Conservation (phyloP, 2,329 filamentous ascomycete genomes). For the Epichloe baconii region DNA sequence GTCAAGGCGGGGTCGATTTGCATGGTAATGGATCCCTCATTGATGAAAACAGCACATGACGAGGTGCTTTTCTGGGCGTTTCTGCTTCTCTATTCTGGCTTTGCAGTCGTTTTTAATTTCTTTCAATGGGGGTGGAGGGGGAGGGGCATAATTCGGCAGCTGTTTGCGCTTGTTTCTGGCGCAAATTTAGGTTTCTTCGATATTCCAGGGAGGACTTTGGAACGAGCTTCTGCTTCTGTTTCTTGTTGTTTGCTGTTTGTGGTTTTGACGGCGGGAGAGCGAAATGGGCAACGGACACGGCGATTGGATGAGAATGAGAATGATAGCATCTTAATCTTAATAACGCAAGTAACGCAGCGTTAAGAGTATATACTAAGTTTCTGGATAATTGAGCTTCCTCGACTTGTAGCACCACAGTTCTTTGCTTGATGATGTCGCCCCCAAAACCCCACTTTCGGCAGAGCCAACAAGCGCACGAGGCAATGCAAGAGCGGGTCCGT, state of each 20-base stretch:
- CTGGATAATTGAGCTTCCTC: too few relatives aligned
- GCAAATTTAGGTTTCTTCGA: background rate
- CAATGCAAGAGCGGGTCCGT: background rate
- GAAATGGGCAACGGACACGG: background rate
- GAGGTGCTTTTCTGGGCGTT: background rate
- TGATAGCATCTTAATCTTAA: slow-evolving; percentile 1
- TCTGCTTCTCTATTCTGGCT: background rate
- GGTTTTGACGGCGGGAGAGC: background rate
- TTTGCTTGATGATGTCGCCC: too few relatives aligned
- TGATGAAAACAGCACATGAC: background rate
- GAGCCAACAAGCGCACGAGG: too few relatives aligned
- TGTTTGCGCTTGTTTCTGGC: background rate
- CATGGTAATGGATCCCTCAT: background rate
- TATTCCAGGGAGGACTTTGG: background rate
- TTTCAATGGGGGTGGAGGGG: too few relatives aligned
- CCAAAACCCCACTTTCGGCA: too few relatives aligned
- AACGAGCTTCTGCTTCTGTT: background rate
- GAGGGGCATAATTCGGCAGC: too few relatives aligned
- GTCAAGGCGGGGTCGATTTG: background rate
- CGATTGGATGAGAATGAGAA: slow-evolving; percentile 3
- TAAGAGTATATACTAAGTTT: background rate
- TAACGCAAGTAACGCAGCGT: background rate
- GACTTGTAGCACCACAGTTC: too few relatives aligned
- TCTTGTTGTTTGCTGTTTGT: background rate
- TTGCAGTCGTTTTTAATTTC: background rate